Percentiles rank a stretch among this genome's conserved stretches.
Conservation (phyloP, 1,284 basidiomycete genomes). For the Trichosporon asahii region DNA sequence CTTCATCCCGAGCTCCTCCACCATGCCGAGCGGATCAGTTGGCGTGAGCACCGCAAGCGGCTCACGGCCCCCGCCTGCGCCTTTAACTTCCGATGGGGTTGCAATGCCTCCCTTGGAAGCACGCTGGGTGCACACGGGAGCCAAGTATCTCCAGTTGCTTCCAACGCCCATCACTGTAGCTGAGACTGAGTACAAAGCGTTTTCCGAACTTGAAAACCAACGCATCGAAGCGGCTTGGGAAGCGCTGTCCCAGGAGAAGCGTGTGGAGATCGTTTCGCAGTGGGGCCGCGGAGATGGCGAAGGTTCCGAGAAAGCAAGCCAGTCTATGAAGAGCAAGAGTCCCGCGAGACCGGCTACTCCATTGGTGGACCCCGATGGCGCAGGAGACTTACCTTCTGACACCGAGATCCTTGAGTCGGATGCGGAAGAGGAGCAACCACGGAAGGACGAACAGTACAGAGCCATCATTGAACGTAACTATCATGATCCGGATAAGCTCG, state of each 20-base stretch:
- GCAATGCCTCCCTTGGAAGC: slow-evolving; percentile 33
- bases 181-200: slow-evolving; percentile 58
- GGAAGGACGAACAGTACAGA: slow-evolving; percentile 29
- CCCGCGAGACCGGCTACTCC: not conserved
- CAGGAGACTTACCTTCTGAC: not conserved
- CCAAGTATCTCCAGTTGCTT: slow-evolving; percentile 49
- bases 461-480: slow-evolving; percentile 35
- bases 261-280: slow-evolving; percentile 19
- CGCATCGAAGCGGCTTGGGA: slow-evolving; percentile 57
- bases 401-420: not conserved
- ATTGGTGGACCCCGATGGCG: not conserved
- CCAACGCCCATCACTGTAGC: slow-evolving; percentile 43
- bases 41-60: not conserved
- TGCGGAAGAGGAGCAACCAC: not conserved
- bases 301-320: slow-evolving; percentile 13
- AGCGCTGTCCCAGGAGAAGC: slow-evolving; percentile 24
- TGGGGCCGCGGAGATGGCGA: slow-evolving; percentile 42
- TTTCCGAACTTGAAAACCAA: slow-evolving; percentile 49
- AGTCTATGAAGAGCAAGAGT: not conserved
- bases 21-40: not conserved
- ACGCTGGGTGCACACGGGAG: slow-evolving; percentile 51
- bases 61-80: too few species aligned
- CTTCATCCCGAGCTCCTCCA: not conserved
- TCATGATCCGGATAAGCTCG: slow-evolving; percentile 39
- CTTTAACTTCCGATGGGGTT: not conserved